These are phyloP conservation scores for Agaricus blazei DNA, from an alignment of 768 basidiomycete species.

Conservation along the genomic window DNA sequence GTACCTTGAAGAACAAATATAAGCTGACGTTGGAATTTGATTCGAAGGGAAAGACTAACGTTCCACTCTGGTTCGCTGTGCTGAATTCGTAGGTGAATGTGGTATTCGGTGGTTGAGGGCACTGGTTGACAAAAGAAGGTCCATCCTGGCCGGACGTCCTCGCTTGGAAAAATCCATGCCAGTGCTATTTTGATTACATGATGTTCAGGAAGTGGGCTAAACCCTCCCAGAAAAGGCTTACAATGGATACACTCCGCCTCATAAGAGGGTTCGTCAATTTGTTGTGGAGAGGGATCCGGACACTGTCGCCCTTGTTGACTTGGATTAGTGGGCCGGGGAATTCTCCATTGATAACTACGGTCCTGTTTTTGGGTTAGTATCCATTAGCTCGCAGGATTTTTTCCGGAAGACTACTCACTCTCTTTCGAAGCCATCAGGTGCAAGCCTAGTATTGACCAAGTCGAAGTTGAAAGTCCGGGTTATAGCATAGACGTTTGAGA, in stretches of 20 bases:
- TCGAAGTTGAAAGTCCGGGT: slow-evolving; percentile 10
- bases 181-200: neutral
- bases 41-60: neutral
- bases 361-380: slow-evolving; percentile 2
- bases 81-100: slow-evolving; percentile 13
- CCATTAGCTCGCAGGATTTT: neutral
- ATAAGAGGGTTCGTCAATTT: slow-evolving; percentile 25
- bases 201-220: neutral
- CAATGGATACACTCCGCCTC: slow-evolving; percentile 27
- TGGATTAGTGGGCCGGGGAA: slow-evolving; percentile 37
- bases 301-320: slow-evolving; percentile 30
- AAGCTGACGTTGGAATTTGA: neutral
- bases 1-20: neutral
- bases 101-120: slow-evolving; percentile 14
- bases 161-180: slow-evolving; percentile 30
- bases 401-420: slow-evolving; percentile 1
- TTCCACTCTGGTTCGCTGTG: slow-evolving; percentile 7
- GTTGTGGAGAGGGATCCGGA: slow-evolving; percentile 29
- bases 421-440: slow-evolving; percentile 37
- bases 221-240: slow-evolving; percentile 3
- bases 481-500: too few species aligned
- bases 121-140: slow-evolving; percentile 16
- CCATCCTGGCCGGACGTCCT: slow-evolving; percentile 43
- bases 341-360: slow-evolving; percentile 35
- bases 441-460: slow-evolving; percentile 30